These are phyloP conservation scores for Lachancea lanzarotensis DNA, from an alignment of 805 yeast species.

Conservation along the genomic window DNA sequence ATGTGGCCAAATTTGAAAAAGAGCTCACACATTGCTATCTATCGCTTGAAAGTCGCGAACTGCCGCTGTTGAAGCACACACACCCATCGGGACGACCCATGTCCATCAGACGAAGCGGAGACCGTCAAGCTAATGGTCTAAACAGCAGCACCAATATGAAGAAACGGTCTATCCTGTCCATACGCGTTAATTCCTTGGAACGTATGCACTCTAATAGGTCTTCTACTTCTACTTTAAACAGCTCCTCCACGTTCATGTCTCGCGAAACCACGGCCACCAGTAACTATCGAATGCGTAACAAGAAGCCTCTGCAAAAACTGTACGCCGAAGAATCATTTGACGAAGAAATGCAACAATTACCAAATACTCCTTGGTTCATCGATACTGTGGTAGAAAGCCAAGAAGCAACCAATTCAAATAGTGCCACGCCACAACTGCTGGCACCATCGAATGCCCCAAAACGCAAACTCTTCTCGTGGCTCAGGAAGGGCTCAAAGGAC, in stretches of 20 bases:
- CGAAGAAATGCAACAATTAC: conserved; percentile 10
- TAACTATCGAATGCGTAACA: conserved; percentile 24
- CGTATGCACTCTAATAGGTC: conserved; percentile 4
- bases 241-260: conserved; percentile 8
- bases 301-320: conserved; percentile 18
- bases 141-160: conserved; percentile 1
- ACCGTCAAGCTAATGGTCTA: neutral
- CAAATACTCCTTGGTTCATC: conserved; percentile 23
- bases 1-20: conserved; percentile 13
- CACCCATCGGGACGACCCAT: neutral
- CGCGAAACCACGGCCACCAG: conserved; percentile 15
- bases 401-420: conserved; percentile 4
- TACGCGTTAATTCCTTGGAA: conserved; percentile 2
- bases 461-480: conserved; percentile 18
- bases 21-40: conserved; percentile 22
- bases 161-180: conserved; percentile 6
- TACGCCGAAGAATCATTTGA: conserved; percentile 25
- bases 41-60: conserved; percentile 15
- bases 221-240: conserved; percentile 1
- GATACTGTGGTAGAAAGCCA: conserved; percentile 16
- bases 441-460: neutral
- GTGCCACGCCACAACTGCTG: conserved; percentile 5
- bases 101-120: no score
- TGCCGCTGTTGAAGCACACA: conserved; percentile 16
- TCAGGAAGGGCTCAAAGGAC: conserved; percentile 14